Evolutionary conservation across 805 yeast species (phyloP).

Genomic region (Wickerhamiella hasegawae): DNA sequence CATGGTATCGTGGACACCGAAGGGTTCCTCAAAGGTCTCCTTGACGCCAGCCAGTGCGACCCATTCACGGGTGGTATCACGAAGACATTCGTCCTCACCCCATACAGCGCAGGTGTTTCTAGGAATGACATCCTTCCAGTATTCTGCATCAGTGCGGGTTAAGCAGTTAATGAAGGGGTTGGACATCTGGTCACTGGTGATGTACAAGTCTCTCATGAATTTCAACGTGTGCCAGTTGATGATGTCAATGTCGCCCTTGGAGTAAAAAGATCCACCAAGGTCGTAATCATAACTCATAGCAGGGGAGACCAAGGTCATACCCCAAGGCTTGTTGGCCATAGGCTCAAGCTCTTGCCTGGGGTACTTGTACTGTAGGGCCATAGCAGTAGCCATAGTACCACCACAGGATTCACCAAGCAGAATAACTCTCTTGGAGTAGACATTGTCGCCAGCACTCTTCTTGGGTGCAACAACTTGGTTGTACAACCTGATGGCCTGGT

Average conservation of each 20-base stretch:
- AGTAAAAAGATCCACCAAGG: not conserved
- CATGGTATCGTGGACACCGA: constrained; percentile 16
- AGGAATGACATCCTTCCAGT: constrained; percentile 11
- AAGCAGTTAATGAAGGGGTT: constrained; percentile 2
- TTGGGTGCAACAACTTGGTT: constrained; percentile 7
- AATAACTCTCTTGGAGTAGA: constrained; percentile 11
- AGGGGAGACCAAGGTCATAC: constrained; percentile 10
- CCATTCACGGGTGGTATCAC: constrained; percentile 8
- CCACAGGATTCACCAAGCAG: constrained; percentile 23
- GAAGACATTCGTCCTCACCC: constrained; percentile 12
- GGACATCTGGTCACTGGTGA: not conserved
- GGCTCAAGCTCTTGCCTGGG: constrained; percentile 5
- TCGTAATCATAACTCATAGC: constrained; percentile 4
- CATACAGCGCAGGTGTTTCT: constrained; percentile 9
- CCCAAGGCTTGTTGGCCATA: not conserved
- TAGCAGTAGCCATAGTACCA: constrained; percentile 16
- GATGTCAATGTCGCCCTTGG: constrained; percentile 1
- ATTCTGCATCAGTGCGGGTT: constrained; percentile 1
- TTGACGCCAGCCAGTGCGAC: constrained; percentile 5
- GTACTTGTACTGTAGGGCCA: constrained; percentile 3
- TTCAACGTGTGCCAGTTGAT: constrained; percentile 2
- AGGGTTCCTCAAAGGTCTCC: constrained; percentile 10
- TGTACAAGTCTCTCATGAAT: constrained; percentile 2
- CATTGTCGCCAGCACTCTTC: constrained; percentile 2
- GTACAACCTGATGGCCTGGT: constrained; percentile 14